Percentiles rank a stretch among this genome's conserved stretches.
phyloP scores from a whole-genome alignment of 805 yeast genomes.

The Ogataea paradorogensis region DNA sequence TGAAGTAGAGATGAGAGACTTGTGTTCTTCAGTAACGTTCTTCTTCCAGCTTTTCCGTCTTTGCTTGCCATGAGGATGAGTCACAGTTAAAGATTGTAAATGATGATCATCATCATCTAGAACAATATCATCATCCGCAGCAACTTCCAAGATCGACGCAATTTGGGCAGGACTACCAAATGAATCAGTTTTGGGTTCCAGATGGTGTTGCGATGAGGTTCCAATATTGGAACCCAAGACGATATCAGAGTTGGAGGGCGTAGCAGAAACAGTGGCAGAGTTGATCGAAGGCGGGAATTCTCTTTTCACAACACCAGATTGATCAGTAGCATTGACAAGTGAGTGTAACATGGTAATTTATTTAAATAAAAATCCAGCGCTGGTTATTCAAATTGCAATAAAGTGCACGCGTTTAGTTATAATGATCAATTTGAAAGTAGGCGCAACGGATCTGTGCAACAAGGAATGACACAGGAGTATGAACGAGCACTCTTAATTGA shows the following conservation, averaged over 20 bases:
- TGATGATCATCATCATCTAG: constrained; percentile 8
- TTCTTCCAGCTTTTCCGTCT: constrained; percentile 21
- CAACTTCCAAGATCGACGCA: constrained; percentile 7
- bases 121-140: constrained; percentile 1
- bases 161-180: constrained; percentile 7
- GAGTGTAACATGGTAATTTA: constrained; percentile 17
- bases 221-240: neutral
- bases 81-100: neutral
- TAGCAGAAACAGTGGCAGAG: constrained; percentile 9
- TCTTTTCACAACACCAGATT: constrained; percentile 14
- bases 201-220: neutral
- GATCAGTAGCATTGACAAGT: constrained; percentile 15
- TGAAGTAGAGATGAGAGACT: constrained; percentile 57
- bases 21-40: constrained; percentile 24
- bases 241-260: constrained; percentile 8
- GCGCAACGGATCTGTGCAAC: neutral
- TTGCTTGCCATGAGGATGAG: constrained; percentile 9
- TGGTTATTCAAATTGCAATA: constrained; percentile 1
- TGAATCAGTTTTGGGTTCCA: neutral
- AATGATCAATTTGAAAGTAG: neutral
- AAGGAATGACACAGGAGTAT: neutral
- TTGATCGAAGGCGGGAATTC: constrained; percentile 16
- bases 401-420: constrained; percentile 15
- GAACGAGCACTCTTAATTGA: neutral
- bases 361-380: constrained; percentile 6